These are phyloP conservation scores for Lentinula raphanica DNA, from an alignment of 768 basidiomycete species.

Conservation along the genomic window DNA sequence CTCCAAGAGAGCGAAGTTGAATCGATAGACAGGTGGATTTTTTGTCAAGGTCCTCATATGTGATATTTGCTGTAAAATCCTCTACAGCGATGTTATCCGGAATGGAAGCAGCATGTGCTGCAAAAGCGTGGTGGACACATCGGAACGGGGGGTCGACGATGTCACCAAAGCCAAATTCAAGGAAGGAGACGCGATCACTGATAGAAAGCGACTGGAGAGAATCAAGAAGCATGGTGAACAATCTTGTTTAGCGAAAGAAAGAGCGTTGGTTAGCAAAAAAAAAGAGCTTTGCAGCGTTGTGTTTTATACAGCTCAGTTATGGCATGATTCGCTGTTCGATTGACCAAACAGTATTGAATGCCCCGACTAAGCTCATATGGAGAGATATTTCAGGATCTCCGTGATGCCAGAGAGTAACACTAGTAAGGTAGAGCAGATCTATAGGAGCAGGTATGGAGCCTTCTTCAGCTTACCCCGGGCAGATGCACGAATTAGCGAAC, in stretches of 20 bases:
- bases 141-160: slow-evolving; percentile 33
- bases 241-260: slow-evolving; percentile 1
- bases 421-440: background rate
- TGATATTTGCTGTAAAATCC: slow-evolving; percentile 41
- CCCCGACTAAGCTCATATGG: background rate
- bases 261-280: no score
- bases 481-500: background rate
- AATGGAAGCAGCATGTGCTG: slow-evolving; percentile 33
- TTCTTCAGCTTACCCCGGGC: background rate
- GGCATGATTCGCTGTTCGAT: background rate
- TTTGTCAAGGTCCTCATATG: slow-evolving; percentile 46
- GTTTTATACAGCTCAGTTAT: background rate
- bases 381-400: background rate
- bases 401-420: background rate
- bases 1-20: slow-evolving; percentile 36
- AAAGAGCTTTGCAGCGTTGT: background rate
- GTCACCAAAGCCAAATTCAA: slow-evolving; percentile 39
- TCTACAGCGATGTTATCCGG: slow-evolving; percentile 46
- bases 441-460: background rate
- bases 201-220: slow-evolving; percentile 28
- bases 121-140: slow-evolving; percentile 55
- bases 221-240: background rate
- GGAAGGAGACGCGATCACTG: slow-evolving; percentile 38
- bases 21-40: slow-evolving; percentile 41
- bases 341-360: background rate